Evolutionary conservation across 2,329 filamentous ascomycete species (phyloP).

Genomic region (Tolypocladium ovalisporum): DNA sequence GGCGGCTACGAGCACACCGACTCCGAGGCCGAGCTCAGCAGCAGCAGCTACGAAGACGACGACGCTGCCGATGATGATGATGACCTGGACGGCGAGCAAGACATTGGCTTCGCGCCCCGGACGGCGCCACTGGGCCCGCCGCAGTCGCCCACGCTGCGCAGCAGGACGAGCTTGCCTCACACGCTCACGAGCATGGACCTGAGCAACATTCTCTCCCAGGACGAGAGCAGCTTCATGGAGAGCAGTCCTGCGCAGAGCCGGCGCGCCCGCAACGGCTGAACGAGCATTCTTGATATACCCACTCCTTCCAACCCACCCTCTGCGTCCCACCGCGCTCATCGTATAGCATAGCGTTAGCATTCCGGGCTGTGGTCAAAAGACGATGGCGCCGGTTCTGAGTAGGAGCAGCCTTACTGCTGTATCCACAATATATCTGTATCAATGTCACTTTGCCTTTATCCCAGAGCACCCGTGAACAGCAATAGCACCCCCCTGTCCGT

Average conservation of each 20-base stretch:
- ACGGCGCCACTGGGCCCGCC: conserved; percentile 21
- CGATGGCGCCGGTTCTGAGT: neutral
- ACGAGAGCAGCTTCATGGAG: conserved; percentile 45
- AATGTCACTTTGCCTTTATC: neutral
- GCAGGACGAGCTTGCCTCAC: conserved; percentile 11
- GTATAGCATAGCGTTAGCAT: neutral
- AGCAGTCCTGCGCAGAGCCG: conserved; percentile 39
- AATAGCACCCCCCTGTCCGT: neutral
- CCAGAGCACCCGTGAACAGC: neutral
- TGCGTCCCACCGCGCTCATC: neutral
- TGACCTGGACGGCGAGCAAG: conserved; percentile 8
- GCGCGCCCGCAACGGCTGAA: conserved; percentile 18
- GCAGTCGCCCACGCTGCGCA: conserved; percentile 24
- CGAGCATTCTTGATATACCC: neutral
- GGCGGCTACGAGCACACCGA: conserved; percentile 69
- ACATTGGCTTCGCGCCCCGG: conserved; percentile 29
- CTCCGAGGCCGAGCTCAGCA: conserved; percentile 53
- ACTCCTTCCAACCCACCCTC: neutral
- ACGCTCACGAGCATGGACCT: conserved; percentile 42
- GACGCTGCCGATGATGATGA: conserved; percentile 9
- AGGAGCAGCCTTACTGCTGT: neutral
- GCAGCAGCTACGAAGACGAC: conserved; percentile 20
- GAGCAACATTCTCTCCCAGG: conserved; percentile 42
- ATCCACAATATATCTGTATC: neutral
- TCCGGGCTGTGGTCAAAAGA: no score